phyloP scores from a whole-genome alignment of 2,329 filamentous ascomycete species.

The Penicillium sp. region DNA sequence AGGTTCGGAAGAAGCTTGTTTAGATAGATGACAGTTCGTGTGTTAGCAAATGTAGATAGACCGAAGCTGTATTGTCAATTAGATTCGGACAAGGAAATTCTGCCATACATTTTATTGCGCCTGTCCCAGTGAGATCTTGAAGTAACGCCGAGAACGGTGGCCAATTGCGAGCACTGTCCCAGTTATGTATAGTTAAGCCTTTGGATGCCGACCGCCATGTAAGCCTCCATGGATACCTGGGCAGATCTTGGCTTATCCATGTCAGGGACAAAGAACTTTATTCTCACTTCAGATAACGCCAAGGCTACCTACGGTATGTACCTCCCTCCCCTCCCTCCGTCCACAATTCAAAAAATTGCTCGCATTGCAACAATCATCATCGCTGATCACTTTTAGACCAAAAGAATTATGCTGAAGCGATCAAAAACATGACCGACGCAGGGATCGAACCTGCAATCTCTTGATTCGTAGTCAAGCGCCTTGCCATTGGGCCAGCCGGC shows the following conservation, averaged over 20 bases:
- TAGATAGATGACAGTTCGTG: background rate
- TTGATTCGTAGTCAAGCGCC: conserved; percentile 53
- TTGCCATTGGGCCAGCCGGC: conserved; percentile 48
- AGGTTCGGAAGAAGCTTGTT: conserved; percentile 10
- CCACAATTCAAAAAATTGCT: too few relatives aligned
- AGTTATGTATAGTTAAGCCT: background rate
- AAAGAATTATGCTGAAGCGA: background rate
- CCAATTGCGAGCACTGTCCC: background rate
- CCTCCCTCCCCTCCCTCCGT: too few relatives aligned
- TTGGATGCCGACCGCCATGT: background rate
- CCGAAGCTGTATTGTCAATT: background rate
- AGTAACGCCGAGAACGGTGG: background rate
- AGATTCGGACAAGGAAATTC: background rate
- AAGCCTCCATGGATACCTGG: too few relatives aligned
- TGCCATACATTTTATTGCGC: background rate
- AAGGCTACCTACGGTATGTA: too few relatives aligned
- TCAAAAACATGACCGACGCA: conserved; percentile 35
- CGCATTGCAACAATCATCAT: background rate
- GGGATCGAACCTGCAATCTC: conserved; percentile 50
- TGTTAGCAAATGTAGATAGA: background rate
- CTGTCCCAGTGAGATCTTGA: too few relatives aligned
- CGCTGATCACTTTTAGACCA: background rate
- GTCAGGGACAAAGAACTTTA: background rate
- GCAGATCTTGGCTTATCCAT: background rate
- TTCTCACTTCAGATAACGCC: background rate